phyloP scores from a whole-genome alignment of 106 monocot genomes.

The Agapanthus africanus region DNA sequence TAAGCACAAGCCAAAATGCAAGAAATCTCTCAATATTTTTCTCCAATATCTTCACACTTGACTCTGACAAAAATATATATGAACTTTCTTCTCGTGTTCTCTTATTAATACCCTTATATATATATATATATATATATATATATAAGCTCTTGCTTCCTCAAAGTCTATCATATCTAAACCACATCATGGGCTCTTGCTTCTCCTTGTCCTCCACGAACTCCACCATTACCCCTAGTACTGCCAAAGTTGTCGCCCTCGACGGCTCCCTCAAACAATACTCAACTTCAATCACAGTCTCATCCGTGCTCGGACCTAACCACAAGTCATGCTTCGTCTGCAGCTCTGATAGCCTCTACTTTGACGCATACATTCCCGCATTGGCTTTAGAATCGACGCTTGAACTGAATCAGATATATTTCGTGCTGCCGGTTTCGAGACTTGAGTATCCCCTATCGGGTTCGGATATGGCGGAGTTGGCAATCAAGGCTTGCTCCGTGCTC shows the following conservation, averaged over 20 bases:
- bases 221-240: background rate
- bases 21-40: no score
- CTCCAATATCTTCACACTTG: no score
- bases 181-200: slow-evolving; percentile 18
- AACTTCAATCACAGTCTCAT: background rate
- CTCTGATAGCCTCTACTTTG: slow-evolving; percentile 7
- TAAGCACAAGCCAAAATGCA: no score
- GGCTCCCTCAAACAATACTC: slow-evolving; percentile 3
- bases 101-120: no score
- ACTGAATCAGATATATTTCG: slow-evolving; percentile 8
- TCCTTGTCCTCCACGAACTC: background rate
- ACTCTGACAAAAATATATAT: no score
- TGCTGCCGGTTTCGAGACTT: background rate
- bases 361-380: background rate
- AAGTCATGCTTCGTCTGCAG: background rate
- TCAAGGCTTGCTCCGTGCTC: background rate
- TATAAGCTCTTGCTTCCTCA: no score
- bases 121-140: no score
- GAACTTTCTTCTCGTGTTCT: no score
- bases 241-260: background rate
- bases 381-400: background rate
- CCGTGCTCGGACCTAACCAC: background rate
- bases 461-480: slow-evolving; percentile 2
- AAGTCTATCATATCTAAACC: no score
- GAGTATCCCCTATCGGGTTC: background rate